These are phyloP conservation scores for Fraxinus quadrangulata DNA, from an alignment of 257 asterid species.

Conservation along the genomic window DNA sequence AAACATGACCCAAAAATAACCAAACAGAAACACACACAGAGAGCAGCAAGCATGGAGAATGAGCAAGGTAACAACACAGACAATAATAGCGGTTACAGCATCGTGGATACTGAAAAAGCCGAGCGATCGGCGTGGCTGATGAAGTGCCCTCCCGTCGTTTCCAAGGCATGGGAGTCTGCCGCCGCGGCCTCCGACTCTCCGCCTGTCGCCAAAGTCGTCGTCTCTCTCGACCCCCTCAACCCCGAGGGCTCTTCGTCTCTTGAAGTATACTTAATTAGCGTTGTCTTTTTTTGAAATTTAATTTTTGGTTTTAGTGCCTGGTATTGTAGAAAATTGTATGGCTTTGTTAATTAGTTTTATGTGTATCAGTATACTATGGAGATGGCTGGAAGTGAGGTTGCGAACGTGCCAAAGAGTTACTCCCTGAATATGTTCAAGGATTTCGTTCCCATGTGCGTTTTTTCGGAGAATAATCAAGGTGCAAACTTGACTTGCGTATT, in stretches of 20 bases:
- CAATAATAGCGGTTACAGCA: conserved; percentile 18
- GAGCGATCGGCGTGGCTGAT: conserved; percentile 84
- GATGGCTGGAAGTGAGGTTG: conserved; percentile 44
- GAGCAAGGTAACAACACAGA: conserved; percentile 32
- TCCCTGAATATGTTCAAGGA: conserved; percentile 56
- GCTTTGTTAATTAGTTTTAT: conserved; percentile 5
- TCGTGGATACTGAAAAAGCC: conserved; percentile 55
- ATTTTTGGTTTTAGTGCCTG: not conserved
- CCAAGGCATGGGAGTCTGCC: conserved; percentile 81
- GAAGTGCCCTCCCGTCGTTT: conserved; percentile 87
- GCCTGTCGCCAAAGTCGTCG: conserved; percentile 75
- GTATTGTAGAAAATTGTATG: not conserved
- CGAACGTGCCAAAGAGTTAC: conserved; percentile 50
- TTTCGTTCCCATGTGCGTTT: conserved; percentile 53
- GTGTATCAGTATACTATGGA: conserved; percentile 48
- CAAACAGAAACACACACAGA: not conserved
- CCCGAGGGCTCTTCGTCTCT: conserved; percentile 53
- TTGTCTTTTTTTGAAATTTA: not conserved
- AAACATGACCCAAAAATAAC: not conserved
- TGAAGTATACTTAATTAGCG: conserved; percentile 37
- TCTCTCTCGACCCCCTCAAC: conserved; percentile 74
- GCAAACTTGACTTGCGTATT: conserved; percentile 7
- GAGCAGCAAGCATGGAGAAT: conserved; percentile 50
- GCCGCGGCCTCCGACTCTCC: conserved; percentile 48
- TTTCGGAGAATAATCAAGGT: conserved; percentile 52